Conservation (phyloP, 768 basidiomycete species). For the Coprinopsis marcescibilis region DNA sequence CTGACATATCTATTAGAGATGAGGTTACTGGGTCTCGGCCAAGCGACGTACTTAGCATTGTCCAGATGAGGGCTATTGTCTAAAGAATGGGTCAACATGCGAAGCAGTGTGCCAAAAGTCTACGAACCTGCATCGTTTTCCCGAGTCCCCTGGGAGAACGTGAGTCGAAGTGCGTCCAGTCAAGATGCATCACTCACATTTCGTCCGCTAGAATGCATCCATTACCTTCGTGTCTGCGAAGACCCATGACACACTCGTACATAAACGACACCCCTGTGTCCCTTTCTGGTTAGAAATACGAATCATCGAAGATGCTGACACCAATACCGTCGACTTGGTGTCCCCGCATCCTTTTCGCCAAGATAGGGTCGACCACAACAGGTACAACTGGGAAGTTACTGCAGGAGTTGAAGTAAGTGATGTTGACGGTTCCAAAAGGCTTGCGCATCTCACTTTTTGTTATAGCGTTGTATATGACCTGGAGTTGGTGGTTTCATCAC, state of each 20-base stretch:
- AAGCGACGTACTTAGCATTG: conserved; percentile 67
- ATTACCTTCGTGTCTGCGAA: conserved; percentile 84
- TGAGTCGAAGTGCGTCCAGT: not conserved
- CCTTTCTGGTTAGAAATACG: conserved; percentile 5
- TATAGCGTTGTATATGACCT: conserved; percentile 59
- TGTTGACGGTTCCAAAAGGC: conserved; percentile 7
- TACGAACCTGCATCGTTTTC: conserved; percentile 77
- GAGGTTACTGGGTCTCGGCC: not conserved
- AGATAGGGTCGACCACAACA: conserved; percentile 88
- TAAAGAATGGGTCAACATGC: conserved; percentile 21
- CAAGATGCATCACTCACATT: conserved; percentile 48
- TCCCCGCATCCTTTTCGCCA: conserved; percentile 68
- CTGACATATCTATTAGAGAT: conserved; percentile 30
- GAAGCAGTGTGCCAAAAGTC: not conserved
- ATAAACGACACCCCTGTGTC: conserved; percentile 72
- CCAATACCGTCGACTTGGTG: conserved; percentile 82
- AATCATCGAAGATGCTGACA: not conserved
- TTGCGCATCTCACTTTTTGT: conserved; percentile 51
- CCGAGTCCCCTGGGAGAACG: conserved; percentile 78
- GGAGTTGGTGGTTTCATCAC: conserved; percentile 79
- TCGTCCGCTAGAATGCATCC: conserved; percentile 98
- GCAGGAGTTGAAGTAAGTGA: not conserved
- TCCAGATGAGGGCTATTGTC: conserved; percentile 93
- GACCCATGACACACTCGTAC: conserved; percentile 95
- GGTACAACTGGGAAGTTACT: conserved; percentile 64